Percentiles rank a stretch among this genome's conserved stretches.
Conservation (phyloP, 1,284 basidiomycete genomes). For the Sparassis latifolia region DNA sequence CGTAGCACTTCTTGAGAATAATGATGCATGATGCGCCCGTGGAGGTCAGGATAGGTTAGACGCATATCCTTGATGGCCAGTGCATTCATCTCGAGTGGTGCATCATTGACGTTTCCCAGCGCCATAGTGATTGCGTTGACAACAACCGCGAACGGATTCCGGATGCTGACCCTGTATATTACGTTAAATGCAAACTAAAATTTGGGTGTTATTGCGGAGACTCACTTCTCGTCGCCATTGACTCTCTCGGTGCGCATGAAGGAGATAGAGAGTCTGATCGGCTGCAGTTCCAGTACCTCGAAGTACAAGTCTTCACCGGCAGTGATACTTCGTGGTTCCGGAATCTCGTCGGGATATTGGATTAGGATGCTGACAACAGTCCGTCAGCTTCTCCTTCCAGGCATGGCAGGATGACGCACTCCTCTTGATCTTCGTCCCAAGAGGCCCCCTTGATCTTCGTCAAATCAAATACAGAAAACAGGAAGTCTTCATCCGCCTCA, state of each 20-base stretch:
- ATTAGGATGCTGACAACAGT: slow-evolving; percentile 60
- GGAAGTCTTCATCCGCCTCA: slow-evolving; percentile 94
- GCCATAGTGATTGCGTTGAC: slow-evolving; percentile 97
- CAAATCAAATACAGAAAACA: slow-evolving; percentile 91
- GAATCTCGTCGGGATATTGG: slow-evolving; percentile 68
- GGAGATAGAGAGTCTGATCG: slow-evolving; percentile 87
- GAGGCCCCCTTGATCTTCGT: slow-evolving; percentile 86
- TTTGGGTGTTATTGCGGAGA: slow-evolving; percentile 9
- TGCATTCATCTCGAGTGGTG: slow-evolving; percentile 93
- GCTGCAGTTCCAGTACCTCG: slow-evolving; percentile 95
- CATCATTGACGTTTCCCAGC: slow-evolving; percentile 95
- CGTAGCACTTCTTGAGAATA: slow-evolving; percentile 93
- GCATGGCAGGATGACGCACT: slow-evolving; percentile 45
- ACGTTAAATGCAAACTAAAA: neutral
- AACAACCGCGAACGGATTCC: slow-evolving; percentile 91
- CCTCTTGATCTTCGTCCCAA: slow-evolving; percentile 74
- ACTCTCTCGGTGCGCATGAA: slow-evolving; percentile 97
- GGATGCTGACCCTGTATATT: slow-evolving; percentile 59
- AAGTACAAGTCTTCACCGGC: slow-evolving; percentile 86
- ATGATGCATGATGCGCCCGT: slow-evolving; percentile 84
- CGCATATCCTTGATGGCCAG: slow-evolving; percentile 95
- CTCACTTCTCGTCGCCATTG: slow-evolving; percentile 89
- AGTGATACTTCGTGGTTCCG: slow-evolving; percentile 67
- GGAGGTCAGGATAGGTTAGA: slow-evolving; percentile 78
- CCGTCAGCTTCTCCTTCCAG: neutral